Evolutionary conservation across 495 filamentous ascomycete species (phyloP), one percentile per base, ranked within the genome.

Genomic region (Aspergillus affinis): DNA sequence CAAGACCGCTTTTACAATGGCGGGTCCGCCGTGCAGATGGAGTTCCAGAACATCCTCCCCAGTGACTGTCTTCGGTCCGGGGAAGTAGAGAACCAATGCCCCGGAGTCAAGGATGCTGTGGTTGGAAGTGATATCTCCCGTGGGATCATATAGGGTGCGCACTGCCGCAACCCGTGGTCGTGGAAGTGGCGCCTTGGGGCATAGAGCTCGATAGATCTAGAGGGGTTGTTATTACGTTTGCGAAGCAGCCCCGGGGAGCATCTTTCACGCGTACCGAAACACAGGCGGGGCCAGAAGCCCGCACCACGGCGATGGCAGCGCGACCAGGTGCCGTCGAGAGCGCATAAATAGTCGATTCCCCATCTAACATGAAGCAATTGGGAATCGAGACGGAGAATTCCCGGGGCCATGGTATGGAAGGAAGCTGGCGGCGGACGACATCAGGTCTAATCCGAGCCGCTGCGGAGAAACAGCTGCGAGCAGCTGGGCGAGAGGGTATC

Each of bases 31-130:
- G 65, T 98, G 94, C 36, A 97, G 82, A 66, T 98, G 94, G 2
- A 98, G 75, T 69, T 98, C 94, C 19, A 98, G 82, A 1, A 97
- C 81, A 65, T 96, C 91, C 71, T 98, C 92, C 19, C 94, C 94
- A 0, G 94, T 98, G 21, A 89, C 90, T 0, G 92, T 94, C 50
- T 85, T 82, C 0, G 95, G 93, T 1, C 77, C 80, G 0, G 92
- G 90, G 67, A 98, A 97, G 74, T 88, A 91, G n/a, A 98, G 82
- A 19, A 97, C 83, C 1, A 98, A 70, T 4, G 95, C 89, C 45
- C 83, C 82, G 4, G 93, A 82, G 69, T 98, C 94, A 9, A 98
- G 84, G 13, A 96, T 72, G 18, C 64, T 73, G 49, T 66, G 68
- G n/a, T 46, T 26, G 9, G 71, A 78, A 9, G 67, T 41, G 13